Conservation (phyloP, 2,329 filamentous ascomycete species). For the Acrocalymma vagum region DNA sequence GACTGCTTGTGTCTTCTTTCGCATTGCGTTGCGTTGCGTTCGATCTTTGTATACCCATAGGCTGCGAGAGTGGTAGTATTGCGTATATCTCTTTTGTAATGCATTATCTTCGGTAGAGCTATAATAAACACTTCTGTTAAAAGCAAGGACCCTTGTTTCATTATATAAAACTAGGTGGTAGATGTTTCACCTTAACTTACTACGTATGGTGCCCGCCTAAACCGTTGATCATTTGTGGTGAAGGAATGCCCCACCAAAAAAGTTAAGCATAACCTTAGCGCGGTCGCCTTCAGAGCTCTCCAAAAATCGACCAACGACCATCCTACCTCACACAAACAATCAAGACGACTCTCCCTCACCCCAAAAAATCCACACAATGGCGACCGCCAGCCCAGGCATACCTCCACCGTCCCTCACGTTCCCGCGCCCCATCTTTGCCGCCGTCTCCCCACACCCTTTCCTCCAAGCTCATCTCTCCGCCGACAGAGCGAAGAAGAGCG, state of each 20-base stretch:
- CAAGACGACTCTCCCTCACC: conserved; percentile 3
- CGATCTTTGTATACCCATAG: too few relatives aligned
- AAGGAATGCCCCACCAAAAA: conserved; percentile 21
- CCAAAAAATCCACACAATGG: conserved; percentile 20
- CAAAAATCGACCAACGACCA: conserved; percentile 30
- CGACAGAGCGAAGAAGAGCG: conserved; percentile 55
- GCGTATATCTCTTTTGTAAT: too few relatives aligned
- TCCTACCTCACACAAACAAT: conserved; percentile 10
- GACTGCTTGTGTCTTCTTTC: too few relatives aligned
- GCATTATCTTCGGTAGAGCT: too few relatives aligned
- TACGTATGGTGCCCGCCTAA: too few relatives aligned
- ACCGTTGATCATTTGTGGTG: too few relatives aligned
- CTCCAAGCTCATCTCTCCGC: conserved; percentile 87
- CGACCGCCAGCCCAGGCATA: conserved; percentile 23
- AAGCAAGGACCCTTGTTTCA: too few relatives aligned
- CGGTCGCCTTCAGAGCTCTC: conserved; percentile 22
- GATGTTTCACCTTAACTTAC: too few relatives aligned
- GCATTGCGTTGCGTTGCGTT: too few relatives aligned
- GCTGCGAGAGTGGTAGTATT: too few relatives aligned
- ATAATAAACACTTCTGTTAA: too few relatives aligned
- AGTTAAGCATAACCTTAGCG: conserved; percentile 28
- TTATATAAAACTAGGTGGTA: too few relatives aligned
- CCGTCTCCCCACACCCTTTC: conserved; percentile 87
- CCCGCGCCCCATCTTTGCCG: conserved; percentile 79
- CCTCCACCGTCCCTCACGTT: conserved; percentile 54